Evolutionary conservation across 352 stramenopile genomes (phyloP), one percentile per base, ranked within the genome.

Genomic region (Phytophthora podocarpi): DNA sequence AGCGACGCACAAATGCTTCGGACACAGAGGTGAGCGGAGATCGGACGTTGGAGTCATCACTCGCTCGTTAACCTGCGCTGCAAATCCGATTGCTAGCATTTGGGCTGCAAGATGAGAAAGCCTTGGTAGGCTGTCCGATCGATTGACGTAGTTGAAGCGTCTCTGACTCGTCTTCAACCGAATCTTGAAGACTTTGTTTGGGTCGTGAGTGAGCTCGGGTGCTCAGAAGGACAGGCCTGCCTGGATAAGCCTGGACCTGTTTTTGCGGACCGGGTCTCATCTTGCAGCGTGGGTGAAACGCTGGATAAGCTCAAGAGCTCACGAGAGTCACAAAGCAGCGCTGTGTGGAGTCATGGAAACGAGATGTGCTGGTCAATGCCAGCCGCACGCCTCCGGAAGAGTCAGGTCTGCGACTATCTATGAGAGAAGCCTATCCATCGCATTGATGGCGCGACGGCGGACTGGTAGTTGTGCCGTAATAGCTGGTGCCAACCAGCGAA

Each of bases 341-440:
- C 18, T 11, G 4, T 37, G 32, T 37, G 32, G 32, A 37, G 12
- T 37, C 32, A 37, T 11, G 21, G 3, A 18, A 56, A 45, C 32
- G 50, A 59, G 26, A 58, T 58, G 50, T 65, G 56, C n/a, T 30
- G 39, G 31, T 45, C 34, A 21, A 56, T 45, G 18, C 21, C 32
- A 53, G 43, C 52, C 60, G n/a, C 53, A 69, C 36, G 26, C 18
- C 26, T n/a, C 31, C 42, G 45, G 52, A 62, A 67, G 42, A 52
- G 50, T 45, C 59, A 47, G 36, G 24, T 5, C 15, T 7, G 10
- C 24, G 40, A 64, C 54, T 63, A 56, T 57, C 54, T 51, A 56
- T 41, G 34, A 57, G 24, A 1, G 13, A 50, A 5, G 49, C 3
- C 40, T 42, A 40, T 59, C 50, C 50, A 59, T 32, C 13, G 24